phyloP scores from a whole-genome alignment of 2,329 filamentous ascomycete species.

The Cladosporium sp. region DNA sequence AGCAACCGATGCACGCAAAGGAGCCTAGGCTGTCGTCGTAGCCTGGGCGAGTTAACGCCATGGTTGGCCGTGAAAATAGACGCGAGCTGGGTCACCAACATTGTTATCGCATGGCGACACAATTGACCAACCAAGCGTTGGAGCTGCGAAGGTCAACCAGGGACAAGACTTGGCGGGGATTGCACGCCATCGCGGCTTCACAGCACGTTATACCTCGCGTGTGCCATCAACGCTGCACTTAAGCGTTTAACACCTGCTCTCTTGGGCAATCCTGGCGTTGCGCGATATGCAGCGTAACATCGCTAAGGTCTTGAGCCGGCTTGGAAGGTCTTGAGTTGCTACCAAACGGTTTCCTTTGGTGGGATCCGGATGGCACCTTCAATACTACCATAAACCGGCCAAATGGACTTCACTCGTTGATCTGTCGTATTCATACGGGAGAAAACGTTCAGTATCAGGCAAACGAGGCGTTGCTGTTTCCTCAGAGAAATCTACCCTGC shows the following conservation, averaged over 20 bases:
- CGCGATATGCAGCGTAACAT: conserved; percentile 4
- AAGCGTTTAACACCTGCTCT: conserved; percentile 1
- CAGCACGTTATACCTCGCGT: conserved; percentile 8
- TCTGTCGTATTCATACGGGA: no score
- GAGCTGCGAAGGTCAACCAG: neutral
- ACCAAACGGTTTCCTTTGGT: no score
- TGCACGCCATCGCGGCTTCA: conserved; percentile 5
- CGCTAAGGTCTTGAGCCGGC: conserved; percentile 12
- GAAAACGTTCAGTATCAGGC: no score
- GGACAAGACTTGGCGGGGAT: neutral
- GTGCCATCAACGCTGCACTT: neutral
- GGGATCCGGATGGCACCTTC: no score
- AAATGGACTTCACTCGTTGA: no score
- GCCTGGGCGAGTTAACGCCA: neutral
- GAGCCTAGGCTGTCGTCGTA: neutral
- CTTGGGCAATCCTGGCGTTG: neutral
- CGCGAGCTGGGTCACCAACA: neutral
- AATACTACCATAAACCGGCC: no score
- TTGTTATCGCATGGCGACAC: conserved; percentile 1
- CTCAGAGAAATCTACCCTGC: no score
- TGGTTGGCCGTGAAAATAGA: neutral
- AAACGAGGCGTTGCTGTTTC: no score
- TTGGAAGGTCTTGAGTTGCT: conserved; percentile 10
- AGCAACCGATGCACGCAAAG: conserved; percentile 5
- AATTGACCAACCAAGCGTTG: neutral